phyloP scores from a whole-genome alignment of 2,329 filamentous ascomycete species.

The Colletotrichum brevisporum region DNA sequence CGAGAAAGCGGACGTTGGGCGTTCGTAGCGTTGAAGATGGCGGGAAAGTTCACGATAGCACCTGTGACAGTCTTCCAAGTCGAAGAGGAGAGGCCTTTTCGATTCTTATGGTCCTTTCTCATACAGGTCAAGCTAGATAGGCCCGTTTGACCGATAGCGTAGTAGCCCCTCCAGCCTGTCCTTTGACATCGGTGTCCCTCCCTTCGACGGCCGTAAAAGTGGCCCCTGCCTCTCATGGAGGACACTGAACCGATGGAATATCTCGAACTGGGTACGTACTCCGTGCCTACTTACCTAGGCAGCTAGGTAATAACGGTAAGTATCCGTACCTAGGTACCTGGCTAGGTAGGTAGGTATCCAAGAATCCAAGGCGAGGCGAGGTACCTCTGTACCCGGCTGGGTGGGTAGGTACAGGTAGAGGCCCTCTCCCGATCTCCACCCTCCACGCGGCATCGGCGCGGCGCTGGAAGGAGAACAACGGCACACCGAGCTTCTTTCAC shows the following conservation, averaged over 20 bases:
- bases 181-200: too few species aligned
- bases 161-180: too few species aligned
- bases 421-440: slow-evolving; percentile 29
- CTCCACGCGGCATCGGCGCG: slow-evolving; percentile 31
- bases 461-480: slow-evolving; percentile 29
- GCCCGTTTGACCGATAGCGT: slow-evolving; percentile 19
- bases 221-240: too few species aligned
- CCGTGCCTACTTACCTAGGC: not conserved
- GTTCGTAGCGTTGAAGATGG: not conserved
- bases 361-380: too few species aligned
- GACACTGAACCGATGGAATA: too few species aligned
- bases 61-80: not conserved
- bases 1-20: slow-evolving; percentile 7
- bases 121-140: not conserved
- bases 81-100: not conserved
- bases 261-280: too few species aligned
- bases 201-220: too few species aligned
- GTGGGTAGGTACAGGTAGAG: slow-evolving; percentile 13
- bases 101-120: slow-evolving; percentile 2
- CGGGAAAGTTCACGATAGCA: not conserved
- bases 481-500: slow-evolving; percentile 30
- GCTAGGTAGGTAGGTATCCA: not conserved
- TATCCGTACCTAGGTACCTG: not conserved
- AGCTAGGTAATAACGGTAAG: too few species aligned
- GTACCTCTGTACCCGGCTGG: too few species aligned